Evolutionary conservation across 1,139 yeast species (phyloP).

Genomic region (Zygoascus meyerae): DNA sequence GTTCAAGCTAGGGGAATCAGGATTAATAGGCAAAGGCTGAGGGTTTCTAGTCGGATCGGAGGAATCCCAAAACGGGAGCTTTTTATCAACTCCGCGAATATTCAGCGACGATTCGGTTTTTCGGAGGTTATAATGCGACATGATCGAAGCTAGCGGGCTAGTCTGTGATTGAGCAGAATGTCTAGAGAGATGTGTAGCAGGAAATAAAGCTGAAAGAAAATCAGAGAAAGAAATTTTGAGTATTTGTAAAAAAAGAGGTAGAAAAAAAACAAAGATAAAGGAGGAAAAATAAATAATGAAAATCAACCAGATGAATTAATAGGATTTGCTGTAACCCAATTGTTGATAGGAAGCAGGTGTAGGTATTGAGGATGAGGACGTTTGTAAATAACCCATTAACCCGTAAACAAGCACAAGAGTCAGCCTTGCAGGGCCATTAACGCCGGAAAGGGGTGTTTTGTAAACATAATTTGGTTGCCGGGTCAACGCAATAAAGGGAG

Average conservation of each 20-base stretch:
- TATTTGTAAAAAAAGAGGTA: conserved; percentile 2
- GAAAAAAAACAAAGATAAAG: conserved; percentile 3
- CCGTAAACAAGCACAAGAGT: no score
- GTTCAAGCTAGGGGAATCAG: conserved; percentile 31
- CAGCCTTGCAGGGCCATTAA: no score
- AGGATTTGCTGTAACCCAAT: no score
- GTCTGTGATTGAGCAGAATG: neutral
- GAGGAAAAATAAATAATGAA: neutral
- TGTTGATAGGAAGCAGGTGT: no score
- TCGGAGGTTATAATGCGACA: conserved; percentile 10
- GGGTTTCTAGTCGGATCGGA: conserved; percentile 37
- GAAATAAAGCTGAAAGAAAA: neutral
- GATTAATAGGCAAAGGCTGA: conserved; percentile 35
- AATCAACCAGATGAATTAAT: no score
- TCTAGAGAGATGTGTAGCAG: neutral
- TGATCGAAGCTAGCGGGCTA: neutral
- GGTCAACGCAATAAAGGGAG: neutral
- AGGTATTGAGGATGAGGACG: no score
- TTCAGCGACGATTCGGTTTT: conserved; percentile 16
- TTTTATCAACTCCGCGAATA: conserved; percentile 14
- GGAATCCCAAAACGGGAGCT: conserved; percentile 33
- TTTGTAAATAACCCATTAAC: no score
- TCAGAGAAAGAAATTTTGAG: neutral
- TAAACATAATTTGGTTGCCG: neutral
- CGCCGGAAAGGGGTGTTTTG: conserved; percentile 4